Evolutionary conservation across 768 basidiomycete species (phyloP).

Genomic region (Leccinum truebloodii): DNA sequence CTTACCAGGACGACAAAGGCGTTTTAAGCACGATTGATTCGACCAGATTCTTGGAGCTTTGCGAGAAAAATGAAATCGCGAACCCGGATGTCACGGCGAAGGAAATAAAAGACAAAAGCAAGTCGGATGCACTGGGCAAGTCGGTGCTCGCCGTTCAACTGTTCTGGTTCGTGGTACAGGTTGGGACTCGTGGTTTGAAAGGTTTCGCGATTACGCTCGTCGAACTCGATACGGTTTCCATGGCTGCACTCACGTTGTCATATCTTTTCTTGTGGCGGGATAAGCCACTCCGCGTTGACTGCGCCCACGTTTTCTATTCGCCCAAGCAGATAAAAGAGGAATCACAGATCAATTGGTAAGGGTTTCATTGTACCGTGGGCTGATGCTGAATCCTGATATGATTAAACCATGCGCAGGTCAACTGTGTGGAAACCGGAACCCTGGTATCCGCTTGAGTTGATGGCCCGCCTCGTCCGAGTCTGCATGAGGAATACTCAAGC

Average conservation of each 20-base stretch:
- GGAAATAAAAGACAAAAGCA: slow-evolving; percentile 1
- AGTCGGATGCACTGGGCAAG: not conserved
- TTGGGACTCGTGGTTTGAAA: not conserved
- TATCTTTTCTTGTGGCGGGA: slow-evolving; percentile 1
- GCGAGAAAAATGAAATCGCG: not conserved
- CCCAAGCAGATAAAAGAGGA: not conserved
- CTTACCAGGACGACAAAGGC: not conserved
- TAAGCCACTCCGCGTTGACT: not conserved
- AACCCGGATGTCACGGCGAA: not conserved
- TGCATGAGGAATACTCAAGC: not conserved
- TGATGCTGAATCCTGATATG: not conserved
- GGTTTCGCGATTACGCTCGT: not conserved
- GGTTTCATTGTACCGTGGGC: not conserved
- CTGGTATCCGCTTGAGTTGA: not conserved
- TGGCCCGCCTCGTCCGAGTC: not conserved
- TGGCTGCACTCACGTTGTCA: not conserved
- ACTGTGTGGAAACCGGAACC: not conserved
- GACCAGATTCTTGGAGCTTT: not conserved
- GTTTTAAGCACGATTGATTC: too few species aligned
- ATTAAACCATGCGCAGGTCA: not conserved
- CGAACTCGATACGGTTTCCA: not conserved
- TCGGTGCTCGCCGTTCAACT: not conserved
- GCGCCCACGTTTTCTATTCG: not conserved
- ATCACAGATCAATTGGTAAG: not conserved
- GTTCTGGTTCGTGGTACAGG: not conserved